Percentiles rank a stretch among this genome's conserved stretches.
These are phyloP conservation scores for Kurtzmaniella fragi DNA, from an alignment of 805 yeast genomes.

Conservation along the genomic window DNA sequence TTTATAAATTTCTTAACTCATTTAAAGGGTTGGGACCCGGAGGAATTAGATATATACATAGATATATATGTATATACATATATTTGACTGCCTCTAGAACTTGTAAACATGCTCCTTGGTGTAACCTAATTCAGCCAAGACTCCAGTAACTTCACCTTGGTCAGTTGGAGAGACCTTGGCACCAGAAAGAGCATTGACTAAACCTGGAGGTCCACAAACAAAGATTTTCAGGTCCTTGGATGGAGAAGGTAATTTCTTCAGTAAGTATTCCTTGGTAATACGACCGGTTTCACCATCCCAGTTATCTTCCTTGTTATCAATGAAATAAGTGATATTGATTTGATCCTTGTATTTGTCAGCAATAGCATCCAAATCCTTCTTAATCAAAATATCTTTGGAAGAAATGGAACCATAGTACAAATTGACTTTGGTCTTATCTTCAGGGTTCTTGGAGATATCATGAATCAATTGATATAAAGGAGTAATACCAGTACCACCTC, in stretches of 20 bases:
- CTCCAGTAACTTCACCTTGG: conserved; percentile 93
- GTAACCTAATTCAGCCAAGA: conserved; percentile 83
- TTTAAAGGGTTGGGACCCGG: too few relatives aligned
- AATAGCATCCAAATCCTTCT: conserved; percentile 66
- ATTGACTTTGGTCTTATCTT: conserved; percentile 83
- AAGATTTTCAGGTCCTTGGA: conserved; percentile 59
- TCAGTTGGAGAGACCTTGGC: conserved; percentile 77
- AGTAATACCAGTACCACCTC: conserved; percentile 97
- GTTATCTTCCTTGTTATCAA: conserved; percentile 55
- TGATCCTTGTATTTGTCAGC: conserved; percentile 70
- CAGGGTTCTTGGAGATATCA: conserved; percentile 71
- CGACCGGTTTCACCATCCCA: conserved; percentile 65
- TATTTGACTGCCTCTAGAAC: conserved; percentile 57
- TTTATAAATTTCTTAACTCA: too few relatives aligned
- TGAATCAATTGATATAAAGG: conserved; percentile 87
- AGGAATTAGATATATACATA: too few relatives aligned
- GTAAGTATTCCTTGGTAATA: conserved; percentile 72
- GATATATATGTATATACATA: too few relatives aligned
- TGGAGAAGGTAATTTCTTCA: conserved; percentile 59
- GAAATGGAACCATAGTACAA: conserved; percentile 77
- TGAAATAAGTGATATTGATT: conserved; percentile 72
- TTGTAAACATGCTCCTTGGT: conserved; percentile 84
- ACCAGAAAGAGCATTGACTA: conserved; percentile 87
- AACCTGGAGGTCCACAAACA: conserved; percentile 94
- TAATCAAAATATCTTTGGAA: conserved; percentile 75